These are phyloP conservation scores for Phoenix roebelenii DNA, from an alignment of 176 grass and related monocot species.

Conservation along the genomic window DNA sequence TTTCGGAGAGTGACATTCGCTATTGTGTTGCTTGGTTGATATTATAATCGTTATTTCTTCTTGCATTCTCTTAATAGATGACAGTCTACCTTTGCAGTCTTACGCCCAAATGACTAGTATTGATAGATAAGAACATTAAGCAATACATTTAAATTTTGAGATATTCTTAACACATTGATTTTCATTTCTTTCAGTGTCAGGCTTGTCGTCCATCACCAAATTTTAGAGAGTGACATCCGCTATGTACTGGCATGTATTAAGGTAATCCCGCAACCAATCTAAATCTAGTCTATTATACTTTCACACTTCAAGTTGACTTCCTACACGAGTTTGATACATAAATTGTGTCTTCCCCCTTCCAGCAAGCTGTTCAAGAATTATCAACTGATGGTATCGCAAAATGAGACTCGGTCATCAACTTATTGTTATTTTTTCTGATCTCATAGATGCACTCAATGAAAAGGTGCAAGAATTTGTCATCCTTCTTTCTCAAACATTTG, in stretches of 20 bases:
- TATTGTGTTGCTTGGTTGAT: constrained; percentile 11
- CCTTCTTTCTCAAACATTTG: too few relatives aligned
- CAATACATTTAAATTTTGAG: neutral
- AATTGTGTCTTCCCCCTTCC: constrained; percentile 11
- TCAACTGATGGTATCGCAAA: constrained; percentile 19
- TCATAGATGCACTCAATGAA: neutral
- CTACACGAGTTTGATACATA: neutral
- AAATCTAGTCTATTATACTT: neutral
- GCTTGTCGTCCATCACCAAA: constrained; percentile 84
- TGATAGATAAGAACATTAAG: neutral
- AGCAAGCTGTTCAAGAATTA: constrained; percentile 69
- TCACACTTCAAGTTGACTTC: neutral
- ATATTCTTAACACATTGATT: neutral
- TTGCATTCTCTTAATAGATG: too few relatives aligned
- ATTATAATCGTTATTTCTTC: too few relatives aligned
- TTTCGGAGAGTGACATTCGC: constrained; percentile 67
- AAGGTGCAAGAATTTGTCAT: neutral
- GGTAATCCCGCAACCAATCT: constrained; percentile 15
- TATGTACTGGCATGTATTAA: constrained; percentile 65
- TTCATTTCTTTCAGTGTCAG: constrained; percentile 49
- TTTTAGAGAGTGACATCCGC: constrained; percentile 72
- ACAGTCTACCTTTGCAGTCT: too few relatives aligned
- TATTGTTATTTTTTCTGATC: constrained; percentile 5
- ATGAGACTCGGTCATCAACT: constrained; percentile 11
- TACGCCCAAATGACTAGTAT: neutral